Evolutionary conservation across 169 alveolate genomes (phyloP).

Genomic region (Toxoplasma gondii): DNA sequence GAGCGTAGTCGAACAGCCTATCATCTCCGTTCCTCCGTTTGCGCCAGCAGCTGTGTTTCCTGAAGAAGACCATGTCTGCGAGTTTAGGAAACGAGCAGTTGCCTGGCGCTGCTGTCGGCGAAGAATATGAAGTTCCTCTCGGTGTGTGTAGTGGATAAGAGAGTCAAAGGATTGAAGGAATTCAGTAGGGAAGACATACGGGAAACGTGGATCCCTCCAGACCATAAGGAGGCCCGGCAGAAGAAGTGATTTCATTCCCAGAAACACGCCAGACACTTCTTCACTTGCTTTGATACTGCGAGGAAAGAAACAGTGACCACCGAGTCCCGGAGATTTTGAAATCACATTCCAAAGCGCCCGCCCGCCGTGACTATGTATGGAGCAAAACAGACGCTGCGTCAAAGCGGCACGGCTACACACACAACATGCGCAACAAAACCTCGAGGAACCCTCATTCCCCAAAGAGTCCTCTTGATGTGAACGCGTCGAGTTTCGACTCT

Average conservation of each 20-base stretch:
- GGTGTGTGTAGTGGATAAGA: neutral
- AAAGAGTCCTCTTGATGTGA: neutral
- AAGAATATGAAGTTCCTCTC: neutral
- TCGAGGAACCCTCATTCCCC: neutral
- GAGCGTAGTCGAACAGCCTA: too few relatives aligned
- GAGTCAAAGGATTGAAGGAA: neutral
- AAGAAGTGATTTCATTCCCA: slow-evolving; percentile 14
- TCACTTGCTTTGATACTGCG: neutral
- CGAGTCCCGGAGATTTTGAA: neutral
- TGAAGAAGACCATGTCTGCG: too few relatives aligned
- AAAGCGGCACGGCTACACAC: neutral
- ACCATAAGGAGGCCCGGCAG: slow-evolving; percentile 20
- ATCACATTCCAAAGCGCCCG: neutral
- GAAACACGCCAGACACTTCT: neutral
- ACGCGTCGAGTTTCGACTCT: neutral
- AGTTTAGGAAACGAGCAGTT: neutral
- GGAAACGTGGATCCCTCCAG: slow-evolving; percentile 21
- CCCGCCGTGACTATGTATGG: neutral
- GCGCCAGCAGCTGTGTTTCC: too few relatives aligned
- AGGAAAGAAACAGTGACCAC: neutral
- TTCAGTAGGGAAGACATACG: neutral
- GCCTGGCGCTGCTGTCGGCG: neutral
- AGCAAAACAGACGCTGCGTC: neutral
- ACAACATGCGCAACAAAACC: neutral
- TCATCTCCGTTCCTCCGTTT: too few relatives aligned